These are phyloP conservation scores for Linnemannia exigua DNA, from an alignment of 192 early-diverging fungal genomes.

Conservation along the genomic window DNA sequence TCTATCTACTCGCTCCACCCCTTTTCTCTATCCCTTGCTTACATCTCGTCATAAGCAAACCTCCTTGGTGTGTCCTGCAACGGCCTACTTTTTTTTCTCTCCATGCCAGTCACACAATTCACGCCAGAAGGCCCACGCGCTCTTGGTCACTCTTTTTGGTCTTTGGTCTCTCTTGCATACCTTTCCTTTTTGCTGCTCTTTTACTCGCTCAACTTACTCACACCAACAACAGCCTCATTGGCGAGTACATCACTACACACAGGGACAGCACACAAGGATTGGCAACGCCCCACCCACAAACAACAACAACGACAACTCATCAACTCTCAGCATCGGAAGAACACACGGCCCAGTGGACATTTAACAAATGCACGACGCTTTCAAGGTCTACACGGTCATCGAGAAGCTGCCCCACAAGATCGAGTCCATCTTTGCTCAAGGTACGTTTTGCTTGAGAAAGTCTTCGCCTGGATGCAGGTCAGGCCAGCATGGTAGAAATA, in stretches of 20 bases:
- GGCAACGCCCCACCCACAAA: neutral
- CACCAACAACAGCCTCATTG: neutral
- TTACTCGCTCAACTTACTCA: neutral
- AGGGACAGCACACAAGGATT: neutral
- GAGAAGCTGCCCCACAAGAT: conserved; percentile 79
- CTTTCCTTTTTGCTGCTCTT: too few species aligned
- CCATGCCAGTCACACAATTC: too few species aligned
- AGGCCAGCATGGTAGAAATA: neutral
- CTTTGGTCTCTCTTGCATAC: too few species aligned
- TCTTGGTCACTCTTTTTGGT: too few species aligned
- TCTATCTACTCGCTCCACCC: too few species aligned
- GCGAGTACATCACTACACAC: neutral
- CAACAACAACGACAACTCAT: too few species aligned
- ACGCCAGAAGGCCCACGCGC: too few species aligned
- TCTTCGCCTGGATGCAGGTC: neutral
- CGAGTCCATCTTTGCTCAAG: conserved; percentile 78
- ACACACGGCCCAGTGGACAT: neutral
- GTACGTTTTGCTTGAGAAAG: conserved; percentile 30
- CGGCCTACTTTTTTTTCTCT: too few species aligned
- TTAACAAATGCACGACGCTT: conserved; percentile 81
- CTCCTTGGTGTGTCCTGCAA: too few species aligned
- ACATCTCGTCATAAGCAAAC: too few species aligned
- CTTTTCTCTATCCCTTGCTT: too few species aligned
- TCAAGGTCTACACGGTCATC: conserved; percentile 79
- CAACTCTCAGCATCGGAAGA: neutral